Evolutionary conservation across 2,329 filamentous ascomycete genomes (phyloP).

Genomic region (Aureobasidium sp.): DNA sequence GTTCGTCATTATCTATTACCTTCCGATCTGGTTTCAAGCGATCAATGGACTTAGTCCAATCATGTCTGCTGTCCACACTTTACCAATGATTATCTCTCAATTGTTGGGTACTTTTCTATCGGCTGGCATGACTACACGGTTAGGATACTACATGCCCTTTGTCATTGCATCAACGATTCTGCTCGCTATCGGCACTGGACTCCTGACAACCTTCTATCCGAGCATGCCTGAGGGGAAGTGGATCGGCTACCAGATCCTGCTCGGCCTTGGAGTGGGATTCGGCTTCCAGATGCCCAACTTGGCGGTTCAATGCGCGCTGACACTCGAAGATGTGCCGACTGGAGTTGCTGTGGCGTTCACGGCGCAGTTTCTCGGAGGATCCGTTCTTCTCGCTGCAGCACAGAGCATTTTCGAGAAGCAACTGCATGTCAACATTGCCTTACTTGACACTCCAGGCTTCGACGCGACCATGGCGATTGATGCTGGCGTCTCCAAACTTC

Average conservation of each 20-base stretch:
- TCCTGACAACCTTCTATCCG: slow-evolving; percentile 37
- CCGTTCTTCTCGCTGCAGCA: slow-evolving; percentile 42
- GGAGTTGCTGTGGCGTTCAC: slow-evolving; percentile 45
- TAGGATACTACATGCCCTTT: slow-evolving; percentile 46
- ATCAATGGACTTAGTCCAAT: slow-evolving; percentile 41
- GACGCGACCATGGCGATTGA: slow-evolving; percentile 28
- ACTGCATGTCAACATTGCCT: slow-evolving; percentile 18
- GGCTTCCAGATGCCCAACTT: slow-evolving; percentile 44
- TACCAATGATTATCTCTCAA: slow-evolving; percentile 40
- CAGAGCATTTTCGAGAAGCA: slow-evolving; percentile 39
- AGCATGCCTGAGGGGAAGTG: slow-evolving; percentile 32
- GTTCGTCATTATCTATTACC: slow-evolving; percentile 40
- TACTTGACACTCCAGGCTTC: slow-evolving; percentile 38
- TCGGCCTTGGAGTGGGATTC: slow-evolving; percentile 38
- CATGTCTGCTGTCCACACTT: slow-evolving; percentile 42
- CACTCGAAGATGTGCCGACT: slow-evolving; percentile 38
- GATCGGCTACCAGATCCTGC: slow-evolving; percentile 33
- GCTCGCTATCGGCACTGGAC: slow-evolving; percentile 40
- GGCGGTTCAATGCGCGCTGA: slow-evolving; percentile 39
- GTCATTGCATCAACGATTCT: slow-evolving; percentile 35
- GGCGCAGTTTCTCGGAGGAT: slow-evolving; percentile 40
- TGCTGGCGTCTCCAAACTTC: slow-evolving; percentile 53
- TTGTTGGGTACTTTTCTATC: slow-evolving; percentile 37
- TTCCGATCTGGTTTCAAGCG: slow-evolving; percentile 44
- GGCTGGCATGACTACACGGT: slow-evolving; percentile 33